Conservation (phyloP, 352 stramenopile species). For the Pythium angustatum region DNA sequence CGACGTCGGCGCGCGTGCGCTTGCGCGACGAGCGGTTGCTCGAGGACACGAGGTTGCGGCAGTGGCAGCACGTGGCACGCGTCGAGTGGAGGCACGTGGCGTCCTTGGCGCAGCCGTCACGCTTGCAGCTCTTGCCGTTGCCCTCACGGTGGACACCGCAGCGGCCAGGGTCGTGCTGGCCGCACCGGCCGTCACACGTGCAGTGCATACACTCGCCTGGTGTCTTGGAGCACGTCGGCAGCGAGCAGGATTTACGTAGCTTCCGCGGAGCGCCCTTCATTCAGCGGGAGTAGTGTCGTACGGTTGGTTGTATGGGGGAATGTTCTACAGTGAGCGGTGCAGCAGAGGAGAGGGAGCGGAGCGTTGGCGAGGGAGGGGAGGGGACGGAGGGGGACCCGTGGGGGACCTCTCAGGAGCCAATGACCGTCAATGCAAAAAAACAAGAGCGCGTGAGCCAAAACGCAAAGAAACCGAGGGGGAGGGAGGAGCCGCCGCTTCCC, state of each 20-base stretch:
- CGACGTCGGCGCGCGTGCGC: constrained; percentile 28
- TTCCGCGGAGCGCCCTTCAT: constrained; percentile 42
- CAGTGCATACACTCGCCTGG: constrained; percentile 79
- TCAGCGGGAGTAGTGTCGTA: background rate
- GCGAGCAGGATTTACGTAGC: constrained; percentile 69
- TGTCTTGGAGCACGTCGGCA: constrained; percentile 55
- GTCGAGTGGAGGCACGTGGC: constrained; percentile 71
- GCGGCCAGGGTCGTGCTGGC: constrained; percentile 47
- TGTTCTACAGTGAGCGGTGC: constrained; percentile 17
- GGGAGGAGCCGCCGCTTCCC: constrained; percentile 1
- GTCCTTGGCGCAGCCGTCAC: constrained; percentile 55
- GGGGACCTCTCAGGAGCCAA: constrained; percentile 18
- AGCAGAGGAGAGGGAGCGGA: background rate
- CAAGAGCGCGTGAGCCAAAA: constrained; percentile 15
- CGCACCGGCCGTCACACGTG: constrained; percentile 76
- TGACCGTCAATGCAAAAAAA: constrained; percentile 20
- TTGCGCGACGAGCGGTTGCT: constrained; percentile 43
- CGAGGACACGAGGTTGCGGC: constrained; percentile 74
- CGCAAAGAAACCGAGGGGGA: constrained; percentile 7
- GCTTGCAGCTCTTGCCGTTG: constrained; percentile 66
- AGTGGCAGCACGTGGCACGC: constrained; percentile 74
- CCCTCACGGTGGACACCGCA: constrained; percentile 67
- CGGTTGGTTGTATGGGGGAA: constrained; percentile 3
- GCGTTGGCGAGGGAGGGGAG: background rate
- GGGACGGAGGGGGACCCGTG: background rate